Conservation (phyloP, 1,284 basidiomycete genomes). For the Mycosarcoma maydis region DNA sequence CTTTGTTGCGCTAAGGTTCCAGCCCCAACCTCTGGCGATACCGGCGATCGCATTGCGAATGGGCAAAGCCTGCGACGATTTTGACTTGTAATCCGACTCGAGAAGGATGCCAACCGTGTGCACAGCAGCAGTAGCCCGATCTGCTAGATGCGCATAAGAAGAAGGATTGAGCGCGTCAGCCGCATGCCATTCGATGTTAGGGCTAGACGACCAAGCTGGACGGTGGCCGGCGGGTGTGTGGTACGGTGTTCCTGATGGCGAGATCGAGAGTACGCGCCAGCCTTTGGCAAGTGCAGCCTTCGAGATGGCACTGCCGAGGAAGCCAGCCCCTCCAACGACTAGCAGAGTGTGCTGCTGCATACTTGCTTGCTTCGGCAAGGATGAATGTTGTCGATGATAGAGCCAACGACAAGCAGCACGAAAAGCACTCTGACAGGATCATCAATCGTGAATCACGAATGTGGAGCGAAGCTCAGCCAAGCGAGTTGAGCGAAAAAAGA, state of each 20-base stretch:
- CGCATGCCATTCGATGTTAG: slow-evolving; percentile 55
- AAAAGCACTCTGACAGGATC: no score
- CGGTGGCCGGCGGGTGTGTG: slow-evolving; percentile 85
- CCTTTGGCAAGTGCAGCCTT: slow-evolving; percentile 83
- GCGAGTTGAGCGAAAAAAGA: no score
- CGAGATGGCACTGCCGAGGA: slow-evolving; percentile 92
- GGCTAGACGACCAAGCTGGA: slow-evolving; percentile 79
- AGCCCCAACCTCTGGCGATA: slow-evolving; percentile 64
- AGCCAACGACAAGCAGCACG: no score
- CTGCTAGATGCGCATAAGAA: slow-evolving; percentile 77
- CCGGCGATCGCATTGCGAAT: slow-evolving; percentile 47
- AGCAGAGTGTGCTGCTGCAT: slow-evolving; percentile 47
- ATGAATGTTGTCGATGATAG: neutral
- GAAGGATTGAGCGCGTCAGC: slow-evolving; percentile 76
- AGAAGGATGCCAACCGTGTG: slow-evolving; percentile 94
- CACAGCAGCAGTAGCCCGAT: slow-evolving; percentile 79
- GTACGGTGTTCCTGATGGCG: slow-evolving; percentile 86
- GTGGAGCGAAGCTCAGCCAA: slow-evolving; percentile 6
- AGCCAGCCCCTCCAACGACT: slow-evolving; percentile 93
- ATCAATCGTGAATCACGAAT: no score
- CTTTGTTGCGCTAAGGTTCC: slow-evolving; percentile 59
- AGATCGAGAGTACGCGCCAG: slow-evolving; percentile 86
- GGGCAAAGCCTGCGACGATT: slow-evolving; percentile 18
- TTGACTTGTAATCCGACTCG: slow-evolving; percentile 81
- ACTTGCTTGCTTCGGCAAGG: neutral